Evolutionary conservation across 2,329 filamentous ascomycete species (phyloP), one percentile per base, ranked within the genome.

Genomic region (Paecilomyces sp.): DNA sequence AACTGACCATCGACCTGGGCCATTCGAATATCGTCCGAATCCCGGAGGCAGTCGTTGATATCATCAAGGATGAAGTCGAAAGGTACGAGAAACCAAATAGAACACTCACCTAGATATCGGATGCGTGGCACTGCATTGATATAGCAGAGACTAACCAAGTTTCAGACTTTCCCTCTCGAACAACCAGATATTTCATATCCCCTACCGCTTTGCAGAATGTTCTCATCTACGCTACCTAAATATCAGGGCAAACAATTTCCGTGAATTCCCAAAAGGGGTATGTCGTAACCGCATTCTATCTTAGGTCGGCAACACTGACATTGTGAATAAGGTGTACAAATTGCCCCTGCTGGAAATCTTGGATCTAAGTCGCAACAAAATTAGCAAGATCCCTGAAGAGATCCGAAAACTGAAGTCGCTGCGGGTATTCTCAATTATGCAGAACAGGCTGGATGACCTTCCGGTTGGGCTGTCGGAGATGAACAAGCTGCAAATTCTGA

Each of bases 261-360:
- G 81, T 63, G 83, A 88, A 70, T 87, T 90, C 66, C 87, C 87
- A 54, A 80, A 81, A 67, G 81, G 82, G 64, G 86, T 88, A 80
- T 63, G 85, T 79, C 56, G 57, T 58, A 36, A 33, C 62, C 36
- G 36, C 3, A 13, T 22, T 6, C 55, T 28, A 0, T 31, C n/a
- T 22, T 34, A 50, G 22, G 22, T 36, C 55, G 52, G 55, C 34
- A 8, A 28, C 61, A 58, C 68, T 73, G 62, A 74, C 59, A 67
- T 68, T 56, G 64, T 64, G 24, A 22, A 53, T 70, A 96, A 47
- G 92, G 85, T 97, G 60, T 92, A 93, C 72, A 87, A 92, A 73
- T 82, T 97, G 62, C 88, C 85, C 57, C 89, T 91, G 34, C 84
- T 97, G 58, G 92, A 97, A 76, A 96, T 97, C 61, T 84, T 97